Percentiles rank a stretch among this genome's conserved stretches.
Conservation (phyloP, 331 rosid genomes). For the Stylosanthes scabra region DNA sequence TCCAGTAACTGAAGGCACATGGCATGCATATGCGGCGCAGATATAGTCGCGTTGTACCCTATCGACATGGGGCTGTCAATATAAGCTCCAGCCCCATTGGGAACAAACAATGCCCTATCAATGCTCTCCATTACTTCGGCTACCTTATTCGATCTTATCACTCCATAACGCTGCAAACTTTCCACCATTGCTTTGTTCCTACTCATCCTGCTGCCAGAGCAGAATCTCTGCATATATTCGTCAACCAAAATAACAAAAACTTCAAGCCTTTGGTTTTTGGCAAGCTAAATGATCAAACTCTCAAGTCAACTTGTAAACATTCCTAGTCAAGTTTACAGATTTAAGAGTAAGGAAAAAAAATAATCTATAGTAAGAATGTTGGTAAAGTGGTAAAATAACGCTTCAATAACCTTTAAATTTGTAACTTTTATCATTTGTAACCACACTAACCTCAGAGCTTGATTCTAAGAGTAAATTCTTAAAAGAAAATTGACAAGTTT, state of each 20-base stretch:
- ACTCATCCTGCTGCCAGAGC: conserved; percentile 55
- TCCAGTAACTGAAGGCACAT: conserved; percentile 91
- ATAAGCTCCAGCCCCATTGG: conserved; percentile 66
- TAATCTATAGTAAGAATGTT: too few species aligned
- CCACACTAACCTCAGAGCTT: too few species aligned
- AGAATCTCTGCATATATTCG: conserved; percentile 54
- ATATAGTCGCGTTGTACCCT: conserved; percentile 94
- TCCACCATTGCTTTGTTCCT: conserved; percentile 89
- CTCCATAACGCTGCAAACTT: conserved; percentile 72
- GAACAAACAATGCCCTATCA: conserved; percentile 87
- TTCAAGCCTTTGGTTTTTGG: neutral
- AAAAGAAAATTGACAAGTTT: too few species aligned
- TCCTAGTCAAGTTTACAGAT: too few species aligned
- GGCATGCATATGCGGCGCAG: conserved; percentile 99
- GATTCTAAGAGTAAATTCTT: too few species aligned
- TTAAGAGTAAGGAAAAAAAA: too few species aligned
- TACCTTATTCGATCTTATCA: conserved; percentile 69
- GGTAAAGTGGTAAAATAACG: too few species aligned
- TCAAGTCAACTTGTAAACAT: too few species aligned
- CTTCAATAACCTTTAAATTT: too few species aligned
- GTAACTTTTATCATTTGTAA: too few species aligned
- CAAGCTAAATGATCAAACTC: too few species aligned
- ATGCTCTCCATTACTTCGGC: conserved; percentile 74
- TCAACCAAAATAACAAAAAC: neutral
- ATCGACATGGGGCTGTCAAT: conserved; percentile 83